phyloP scores from a whole-genome alignment of 2,329 filamentous ascomycete genomes.

The Xylariaceae sp. region DNA sequence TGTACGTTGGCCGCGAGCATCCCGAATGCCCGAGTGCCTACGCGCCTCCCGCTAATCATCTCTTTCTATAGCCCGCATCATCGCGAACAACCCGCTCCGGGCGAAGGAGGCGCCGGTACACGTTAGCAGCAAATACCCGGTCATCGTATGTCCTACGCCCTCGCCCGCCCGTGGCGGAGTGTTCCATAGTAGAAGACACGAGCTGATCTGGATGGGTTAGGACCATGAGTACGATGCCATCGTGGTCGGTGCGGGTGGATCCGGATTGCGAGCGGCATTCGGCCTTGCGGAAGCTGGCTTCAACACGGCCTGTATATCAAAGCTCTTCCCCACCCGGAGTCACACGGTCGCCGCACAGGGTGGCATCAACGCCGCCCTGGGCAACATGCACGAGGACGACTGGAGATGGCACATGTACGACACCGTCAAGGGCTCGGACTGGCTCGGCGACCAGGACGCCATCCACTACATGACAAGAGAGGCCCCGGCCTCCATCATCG shows the following conservation, averaged over 20 bases:
- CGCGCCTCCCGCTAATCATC: slow-evolving; percentile 7
- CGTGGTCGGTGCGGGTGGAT: slow-evolving; percentile 79
- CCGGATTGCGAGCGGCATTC: slow-evolving; percentile 75
- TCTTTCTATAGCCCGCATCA: slow-evolving; percentile 61
- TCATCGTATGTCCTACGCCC: slow-evolving; percentile 61
- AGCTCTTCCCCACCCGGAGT: slow-evolving; percentile 78
- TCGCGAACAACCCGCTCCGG: slow-evolving; percentile 76
- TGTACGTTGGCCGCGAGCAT: slow-evolving; percentile 49
- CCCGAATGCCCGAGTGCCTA: slow-evolving; percentile 1
- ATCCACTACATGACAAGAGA: slow-evolving; percentile 99
- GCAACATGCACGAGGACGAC: slow-evolving; percentile 97
- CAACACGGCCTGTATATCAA: slow-evolving; percentile 82
- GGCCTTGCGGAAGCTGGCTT: slow-evolving; percentile 82
- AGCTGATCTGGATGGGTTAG: slow-evolving; percentile 36
- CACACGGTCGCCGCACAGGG: slow-evolving; percentile 79
- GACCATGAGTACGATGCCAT: slow-evolving; percentile 99
- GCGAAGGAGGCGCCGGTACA: slow-evolving; percentile 89
- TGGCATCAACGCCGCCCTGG: slow-evolving; percentile 80
- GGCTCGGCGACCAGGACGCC: slow-evolving; percentile 93
- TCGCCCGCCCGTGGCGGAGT: slow-evolving; percentile 1
- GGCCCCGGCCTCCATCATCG: slow-evolving; percentile 82
- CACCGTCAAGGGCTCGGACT: slow-evolving; percentile 95
- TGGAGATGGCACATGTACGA: slow-evolving; percentile 99
- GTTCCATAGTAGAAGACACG: slow-evolving; percentile 7
- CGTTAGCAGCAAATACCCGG: slow-evolving; percentile 83